These are phyloP conservation scores for Corynespora cassiicola DNA, from an alignment of 2,329 filamentous ascomycete species.

Conservation along the genomic window DNA sequence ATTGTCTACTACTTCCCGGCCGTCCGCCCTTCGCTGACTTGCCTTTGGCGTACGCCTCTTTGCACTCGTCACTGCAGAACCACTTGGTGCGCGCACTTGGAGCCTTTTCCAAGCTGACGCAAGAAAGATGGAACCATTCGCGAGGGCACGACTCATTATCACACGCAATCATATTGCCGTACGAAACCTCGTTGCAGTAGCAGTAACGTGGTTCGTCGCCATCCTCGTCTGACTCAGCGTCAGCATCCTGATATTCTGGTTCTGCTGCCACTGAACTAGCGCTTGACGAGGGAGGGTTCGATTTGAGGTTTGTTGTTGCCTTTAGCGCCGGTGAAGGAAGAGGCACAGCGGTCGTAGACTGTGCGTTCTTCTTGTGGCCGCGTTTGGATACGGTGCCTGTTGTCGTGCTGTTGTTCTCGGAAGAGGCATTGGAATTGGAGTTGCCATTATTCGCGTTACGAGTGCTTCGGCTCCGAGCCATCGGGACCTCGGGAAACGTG, in stretches of 20 bases:
- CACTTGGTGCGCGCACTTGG: slow-evolving; percentile 54
- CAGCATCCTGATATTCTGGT: slow-evolving; percentile 37
- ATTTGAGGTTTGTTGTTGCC: slow-evolving; percentile 26
- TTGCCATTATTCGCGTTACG: slow-evolving; percentile 47
- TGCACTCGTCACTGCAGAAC: slow-evolving; percentile 49
- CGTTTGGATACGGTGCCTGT: slow-evolving; percentile 43
- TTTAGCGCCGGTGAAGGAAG: slow-evolving; percentile 38
- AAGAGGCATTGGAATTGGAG: slow-evolving; percentile 44
- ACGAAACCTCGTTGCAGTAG: slow-evolving; percentile 69
- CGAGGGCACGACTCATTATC: slow-evolving; percentile 69
- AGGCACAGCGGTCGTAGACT: slow-evolving; percentile 22
- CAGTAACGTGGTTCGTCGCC: slow-evolving; percentile 66
- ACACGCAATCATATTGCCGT: slow-evolving; percentile 72
- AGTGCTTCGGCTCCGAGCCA: slow-evolving; percentile 51
- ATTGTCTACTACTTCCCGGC: slow-evolving; percentile 47
- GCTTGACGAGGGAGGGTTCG: slow-evolving; percentile 38
- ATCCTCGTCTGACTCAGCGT: slow-evolving; percentile 45
- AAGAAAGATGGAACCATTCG: slow-evolving; percentile 73
- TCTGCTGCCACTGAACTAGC: slow-evolving; percentile 41
- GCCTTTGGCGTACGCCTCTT: slow-evolving; percentile 33
- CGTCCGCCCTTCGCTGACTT: slow-evolving; percentile 42
- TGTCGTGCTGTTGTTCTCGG: slow-evolving; percentile 46
- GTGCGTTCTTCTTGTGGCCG: slow-evolving; percentile 42
- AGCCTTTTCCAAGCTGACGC: slow-evolving; percentile 66
- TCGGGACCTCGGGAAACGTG: slow-evolving; percentile 49